Evolutionary conservation across 169 alveolate species (phyloP).

Genomic region (Cryptosporidium felis): DNA sequence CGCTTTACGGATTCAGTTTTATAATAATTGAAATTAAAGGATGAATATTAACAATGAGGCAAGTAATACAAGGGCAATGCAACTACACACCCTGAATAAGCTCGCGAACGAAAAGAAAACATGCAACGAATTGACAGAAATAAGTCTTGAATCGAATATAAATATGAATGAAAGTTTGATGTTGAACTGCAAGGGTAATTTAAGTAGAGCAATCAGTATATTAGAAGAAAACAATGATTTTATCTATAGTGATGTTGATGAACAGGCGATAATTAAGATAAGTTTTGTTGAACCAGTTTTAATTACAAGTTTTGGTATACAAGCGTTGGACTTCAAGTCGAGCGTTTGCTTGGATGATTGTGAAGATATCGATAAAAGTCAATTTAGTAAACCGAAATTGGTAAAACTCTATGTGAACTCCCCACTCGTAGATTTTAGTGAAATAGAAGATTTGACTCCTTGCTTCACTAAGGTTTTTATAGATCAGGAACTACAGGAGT

Average conservation of each 20-base stretch:
- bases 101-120: background rate
- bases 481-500: constrained; percentile 1
- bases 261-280: constrained; percentile 46
- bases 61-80: constrained; percentile 67
- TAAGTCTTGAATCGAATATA: constrained; percentile 13
- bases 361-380: background rate
- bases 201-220: background rate
- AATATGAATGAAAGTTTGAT: constrained; percentile 49
- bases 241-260: constrained; percentile 63
- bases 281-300: constrained; percentile 41
- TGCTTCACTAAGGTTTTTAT: constrained; percentile 11
- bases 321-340: constrained; percentile 8
- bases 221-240: background rate
- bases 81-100: constrained; percentile 35
- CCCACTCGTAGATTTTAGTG: constrained; percentile 48
- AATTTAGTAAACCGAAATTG: constrained; percentile 13
- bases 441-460: constrained; percentile 62
- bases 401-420: constrained; percentile 35
- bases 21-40: background rate
- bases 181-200: constrained; percentile 52
- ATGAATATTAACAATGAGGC: constrained; percentile 69
- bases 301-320: constrained; percentile 36
- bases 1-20: too few species aligned
- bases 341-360: background rate
- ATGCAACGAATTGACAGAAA: background rate